A percentile compares a stretch with the other conserved stretches of the same genome.
These are phyloP conservation scores for Phytophthora melonis DNA, from an alignment of 352 stramenopile species.

Conservation along the genomic window DNA sequence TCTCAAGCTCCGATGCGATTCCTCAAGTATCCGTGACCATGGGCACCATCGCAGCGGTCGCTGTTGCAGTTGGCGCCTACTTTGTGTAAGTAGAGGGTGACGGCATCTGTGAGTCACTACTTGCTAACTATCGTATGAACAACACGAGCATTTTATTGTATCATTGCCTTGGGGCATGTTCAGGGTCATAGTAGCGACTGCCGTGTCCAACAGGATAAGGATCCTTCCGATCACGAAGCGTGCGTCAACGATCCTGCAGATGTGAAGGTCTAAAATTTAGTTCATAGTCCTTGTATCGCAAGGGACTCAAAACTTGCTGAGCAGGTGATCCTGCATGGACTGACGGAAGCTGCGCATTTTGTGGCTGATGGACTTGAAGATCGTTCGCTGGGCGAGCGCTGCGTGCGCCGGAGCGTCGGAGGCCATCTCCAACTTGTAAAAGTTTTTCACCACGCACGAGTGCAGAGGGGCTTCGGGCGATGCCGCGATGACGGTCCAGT, in stretches of 20 bases:
- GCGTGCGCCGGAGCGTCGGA: neutral
- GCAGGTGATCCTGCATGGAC: neutral
- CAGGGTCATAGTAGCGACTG: neutral
- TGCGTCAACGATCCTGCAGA: too few species aligned
- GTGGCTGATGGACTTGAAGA: conserved; percentile 6
- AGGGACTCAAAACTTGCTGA: neutral
- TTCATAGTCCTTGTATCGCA: too few species aligned
- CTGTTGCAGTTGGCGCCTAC: neutral
- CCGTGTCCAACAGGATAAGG: neutral
- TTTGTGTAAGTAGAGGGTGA: conserved; percentile 6
- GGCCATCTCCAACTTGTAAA: conserved; percentile 23
- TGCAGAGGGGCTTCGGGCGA: neutral
- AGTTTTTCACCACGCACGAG: conserved; percentile 18
- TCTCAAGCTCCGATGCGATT: conserved; percentile 13
- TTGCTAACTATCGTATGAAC: neutral
- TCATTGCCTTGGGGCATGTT: neutral
- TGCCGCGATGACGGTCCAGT: conserved; percentile 28
- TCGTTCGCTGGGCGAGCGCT: conserved; percentile 5
- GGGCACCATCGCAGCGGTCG: neutral
- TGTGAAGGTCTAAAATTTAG: too few species aligned
- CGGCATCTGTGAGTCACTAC: neutral
- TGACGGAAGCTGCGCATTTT: conserved; percentile 26
- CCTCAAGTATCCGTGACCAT: neutral
- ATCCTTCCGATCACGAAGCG: too few species aligned
- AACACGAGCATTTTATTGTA: neutral